These are phyloP conservation scores for Pilasporangium apinafurcum DNA, from an alignment of 352 stramenopile genomes.

Conservation along the genomic window DNA sequence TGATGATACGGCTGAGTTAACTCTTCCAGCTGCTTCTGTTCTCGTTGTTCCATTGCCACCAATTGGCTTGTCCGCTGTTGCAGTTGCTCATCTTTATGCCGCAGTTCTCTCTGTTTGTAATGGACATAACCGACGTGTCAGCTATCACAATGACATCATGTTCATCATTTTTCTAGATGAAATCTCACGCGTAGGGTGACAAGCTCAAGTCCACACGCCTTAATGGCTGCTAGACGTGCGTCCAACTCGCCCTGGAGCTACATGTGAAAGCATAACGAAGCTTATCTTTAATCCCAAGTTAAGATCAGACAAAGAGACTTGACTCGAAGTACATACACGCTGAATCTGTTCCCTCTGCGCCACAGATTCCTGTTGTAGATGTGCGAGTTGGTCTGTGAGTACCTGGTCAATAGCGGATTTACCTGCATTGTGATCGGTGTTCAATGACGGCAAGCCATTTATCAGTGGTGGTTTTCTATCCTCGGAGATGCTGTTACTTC, in stretches of 20 bases:
- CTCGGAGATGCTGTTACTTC: background rate
- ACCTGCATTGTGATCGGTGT: conserved; percentile 1
- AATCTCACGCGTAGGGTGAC: conserved; percentile 38
- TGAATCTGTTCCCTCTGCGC: conserved; percentile 40
- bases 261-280: background rate
- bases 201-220: conserved; percentile 57
- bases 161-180: background rate
- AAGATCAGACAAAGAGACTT: background rate
- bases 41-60: conserved; percentile 20
- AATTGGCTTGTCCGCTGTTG: conserved; percentile 24
- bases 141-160: background rate
- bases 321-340: conserved; percentile 11
- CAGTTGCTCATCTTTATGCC: conserved; percentile 36
- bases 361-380: conserved; percentile 41
- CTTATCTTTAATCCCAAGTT: conserved; percentile 1
- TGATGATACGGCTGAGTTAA: conserved; percentile 10
- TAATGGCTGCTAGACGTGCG: conserved; percentile 37
- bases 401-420: conserved; percentile 14
- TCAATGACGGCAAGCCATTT: background rate
- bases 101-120: conserved; percentile 32
- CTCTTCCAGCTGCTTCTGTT: conserved; percentile 32
- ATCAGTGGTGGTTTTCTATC: background rate
- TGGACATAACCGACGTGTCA: background rate
- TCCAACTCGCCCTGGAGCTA: conserved; percentile 65
- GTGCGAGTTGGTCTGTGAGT: conserved; percentile 40